Evolutionary conservation across 164 flowering plant species (phyloP), one percentile per base, ranked within the genome.

Genomic region (Chimonanthus praecox): DNA sequence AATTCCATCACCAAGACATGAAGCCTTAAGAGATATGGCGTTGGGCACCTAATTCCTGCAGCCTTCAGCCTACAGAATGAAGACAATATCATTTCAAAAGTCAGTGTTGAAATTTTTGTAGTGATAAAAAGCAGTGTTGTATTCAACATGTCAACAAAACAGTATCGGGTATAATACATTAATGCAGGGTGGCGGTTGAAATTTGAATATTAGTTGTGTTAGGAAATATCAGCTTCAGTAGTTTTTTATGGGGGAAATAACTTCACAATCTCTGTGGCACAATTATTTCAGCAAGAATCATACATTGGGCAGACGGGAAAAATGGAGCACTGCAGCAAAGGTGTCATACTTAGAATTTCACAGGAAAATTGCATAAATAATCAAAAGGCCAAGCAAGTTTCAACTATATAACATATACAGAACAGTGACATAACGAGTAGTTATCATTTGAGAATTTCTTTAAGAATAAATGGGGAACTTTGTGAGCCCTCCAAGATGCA

Each of bases 1-100:
- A 96, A 96, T 80, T 96, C 97, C 99, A 96, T 96, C 70, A 94
- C 99, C 78, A 96, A 82, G 76, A 96, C 99, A 86, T 96, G 98
- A 78, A 88, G 91, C 78, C 90, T 86, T 85, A 96, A 80, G 49
- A 86, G 89, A 72, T 76, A 11, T 47, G 97, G 90, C 78, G 88
- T 74, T 20, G 98, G 99, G 76, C 97, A 96, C 81, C 95, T 87
- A 58, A 94, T 90, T 81, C 98, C 99, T 6, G 97, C 93, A 68
- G 94, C 95, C 74, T 84, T 90, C 66, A 94, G 67, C 88, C 99
- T 93, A 88, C 78, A 83, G 9, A 58, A 9, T 44, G 33, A 20
- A 15, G 21, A 43, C 10, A 58, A 20, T n/a, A 45, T 44, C 21
- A 33, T 49, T 10, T 20, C 45, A 33, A 49, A 51, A 43, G 47